phyloP scores from a whole-genome alignment of 768 basidiomycete species.

The Vishniacozyma victoriae region DNA sequence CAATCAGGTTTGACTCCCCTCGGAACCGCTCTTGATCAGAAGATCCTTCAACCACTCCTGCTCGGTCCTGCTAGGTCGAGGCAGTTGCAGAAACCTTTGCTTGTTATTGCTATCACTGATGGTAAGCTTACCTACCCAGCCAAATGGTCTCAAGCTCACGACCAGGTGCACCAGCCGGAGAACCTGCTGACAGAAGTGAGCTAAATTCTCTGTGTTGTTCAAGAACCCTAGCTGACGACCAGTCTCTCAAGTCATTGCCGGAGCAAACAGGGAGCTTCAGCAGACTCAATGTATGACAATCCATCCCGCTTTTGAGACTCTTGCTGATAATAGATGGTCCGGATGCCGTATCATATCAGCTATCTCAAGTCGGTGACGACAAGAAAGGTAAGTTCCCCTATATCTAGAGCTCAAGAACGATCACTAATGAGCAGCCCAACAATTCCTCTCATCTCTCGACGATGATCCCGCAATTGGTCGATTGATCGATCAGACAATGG shows the following conservation, averaged over 20 bases:
- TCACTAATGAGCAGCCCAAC: conserved; percentile 25
- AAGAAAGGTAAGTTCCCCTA: conserved; percentile 25
- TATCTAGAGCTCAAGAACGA: neutral
- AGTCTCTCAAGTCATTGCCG: conserved; percentile 42
- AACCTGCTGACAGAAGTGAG: conserved; percentile 34
- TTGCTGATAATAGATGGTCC: conserved; percentile 28
- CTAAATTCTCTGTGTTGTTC: neutral
- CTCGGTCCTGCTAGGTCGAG: conserved; percentile 44
- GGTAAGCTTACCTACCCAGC: conserved; percentile 6
- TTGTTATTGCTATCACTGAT: conserved; percentile 45
- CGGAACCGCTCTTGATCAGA: conserved; percentile 46
- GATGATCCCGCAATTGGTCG: conserved; percentile 44
- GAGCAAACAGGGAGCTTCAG: conserved; percentile 42
- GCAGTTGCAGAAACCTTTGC: conserved; percentile 47
- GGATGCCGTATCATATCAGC: conserved; percentile 45
- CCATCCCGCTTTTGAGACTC: neutral
- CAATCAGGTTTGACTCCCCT: conserved; percentile 36
- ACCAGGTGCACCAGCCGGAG: conserved; percentile 31
- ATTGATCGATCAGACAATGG: conserved; percentile 45
- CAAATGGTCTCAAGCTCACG: neutral
- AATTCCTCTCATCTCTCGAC: conserved; percentile 42
- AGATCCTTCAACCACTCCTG: conserved; percentile 49
- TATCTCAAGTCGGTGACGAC: conserved; percentile 45
- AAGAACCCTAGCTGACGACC: neutral
- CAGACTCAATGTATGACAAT: conserved; percentile 27